Percentiles rank a stretch among this genome's conserved stretches.
Evolutionary conservation across 306 rosid genomes (phyloP).

Genomic region (Citrullus mucosospermus): DNA sequence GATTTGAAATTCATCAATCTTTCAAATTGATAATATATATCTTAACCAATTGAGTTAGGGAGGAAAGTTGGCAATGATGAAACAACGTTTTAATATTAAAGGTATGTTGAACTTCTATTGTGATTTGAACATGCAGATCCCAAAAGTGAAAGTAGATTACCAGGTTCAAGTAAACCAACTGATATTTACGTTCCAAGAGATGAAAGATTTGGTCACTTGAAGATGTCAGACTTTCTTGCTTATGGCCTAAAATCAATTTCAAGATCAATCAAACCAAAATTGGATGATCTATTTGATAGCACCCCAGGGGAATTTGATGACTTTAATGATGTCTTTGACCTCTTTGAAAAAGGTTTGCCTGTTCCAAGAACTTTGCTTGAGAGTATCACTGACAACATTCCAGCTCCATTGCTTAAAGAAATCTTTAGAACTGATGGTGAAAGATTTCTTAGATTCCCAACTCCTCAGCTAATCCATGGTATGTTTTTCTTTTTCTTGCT

Average conservation of each 20-base stretch:
- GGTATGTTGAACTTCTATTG: no score
- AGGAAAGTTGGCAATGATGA: no score
- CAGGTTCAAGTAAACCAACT: conserved; percentile 12
- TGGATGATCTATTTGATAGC: conserved; percentile 34
- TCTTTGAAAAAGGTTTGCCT: conserved; percentile 40
- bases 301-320: conserved; percentile 36
- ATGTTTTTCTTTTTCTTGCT: background rate
- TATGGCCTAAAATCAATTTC: conserved; percentile 27
- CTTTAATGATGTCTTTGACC: conserved; percentile 26
- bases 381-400: conserved; percentile 35
- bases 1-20: no score
- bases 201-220: conserved; percentile 50
- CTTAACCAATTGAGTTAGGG: no score
- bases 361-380: conserved; percentile 20
- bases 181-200: conserved; percentile 55
- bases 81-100: no score
- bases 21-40: no score
- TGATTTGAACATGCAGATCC: conserved; percentile 12
- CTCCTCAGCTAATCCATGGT: conserved; percentile 79
- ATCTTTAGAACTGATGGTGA: conserved; percentile 41
- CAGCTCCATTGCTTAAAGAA: conserved; percentile 50
- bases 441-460: conserved; percentile 41
- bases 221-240: conserved; percentile 45
- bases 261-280: conserved; percentile 33
- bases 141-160: conserved; percentile 26